Evolutionary conservation across 2,329 filamentous ascomycete species (phyloP).

Genomic region (Clarireedia homoeocarpa): DNA sequence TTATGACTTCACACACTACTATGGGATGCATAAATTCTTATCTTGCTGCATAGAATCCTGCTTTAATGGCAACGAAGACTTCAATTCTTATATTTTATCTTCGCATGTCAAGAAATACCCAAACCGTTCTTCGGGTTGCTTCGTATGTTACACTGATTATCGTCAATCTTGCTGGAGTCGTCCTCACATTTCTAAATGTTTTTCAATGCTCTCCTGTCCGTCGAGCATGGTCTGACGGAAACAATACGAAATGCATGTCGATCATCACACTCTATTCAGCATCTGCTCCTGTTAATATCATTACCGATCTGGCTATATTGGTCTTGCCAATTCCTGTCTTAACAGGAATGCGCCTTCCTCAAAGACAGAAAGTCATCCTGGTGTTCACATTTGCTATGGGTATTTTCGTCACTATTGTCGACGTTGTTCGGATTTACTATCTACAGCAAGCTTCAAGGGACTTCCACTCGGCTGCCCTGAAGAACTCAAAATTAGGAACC

Average conservation of each 20-base stretch:
- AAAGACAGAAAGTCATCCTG: slow-evolving; percentile 79
- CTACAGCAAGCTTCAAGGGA: slow-evolving; percentile 48
- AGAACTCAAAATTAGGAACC: slow-evolving; percentile 34
- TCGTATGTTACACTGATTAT: slow-evolving; percentile 72
- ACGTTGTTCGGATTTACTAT: slow-evolving; percentile 85
- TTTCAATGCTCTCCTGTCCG: slow-evolving; percentile 73
- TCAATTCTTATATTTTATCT: slow-evolving; percentile 92
- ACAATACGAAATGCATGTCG: slow-evolving; percentile 33
- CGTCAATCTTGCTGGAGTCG: slow-evolving; percentile 70
- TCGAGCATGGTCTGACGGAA: slow-evolving; percentile 51
- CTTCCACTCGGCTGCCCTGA: slow-evolving; percentile 7
- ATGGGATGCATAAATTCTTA: background rate
- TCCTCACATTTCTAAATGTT: slow-evolving; percentile 78
- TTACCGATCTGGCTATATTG: slow-evolving; percentile 82
- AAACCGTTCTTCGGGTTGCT: slow-evolving; percentile 69
- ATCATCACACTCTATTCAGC: slow-evolving; percentile 60
- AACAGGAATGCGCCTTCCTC: slow-evolving; percentile 76
- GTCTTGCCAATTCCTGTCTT: slow-evolving; percentile 83
- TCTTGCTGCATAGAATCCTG: slow-evolving; percentile 58
- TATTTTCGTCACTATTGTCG: slow-evolving; percentile 79
- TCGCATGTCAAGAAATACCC: slow-evolving; percentile 67
- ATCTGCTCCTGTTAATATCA: slow-evolving; percentile 84
- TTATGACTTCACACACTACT: background rate
- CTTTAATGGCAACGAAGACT: slow-evolving; percentile 84
- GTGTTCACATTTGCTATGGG: slow-evolving; percentile 81